These are phyloP conservation scores for Trametes sanguinea DNA, from an alignment of 768 basidiomycete species.

Conservation along the genomic window DNA sequence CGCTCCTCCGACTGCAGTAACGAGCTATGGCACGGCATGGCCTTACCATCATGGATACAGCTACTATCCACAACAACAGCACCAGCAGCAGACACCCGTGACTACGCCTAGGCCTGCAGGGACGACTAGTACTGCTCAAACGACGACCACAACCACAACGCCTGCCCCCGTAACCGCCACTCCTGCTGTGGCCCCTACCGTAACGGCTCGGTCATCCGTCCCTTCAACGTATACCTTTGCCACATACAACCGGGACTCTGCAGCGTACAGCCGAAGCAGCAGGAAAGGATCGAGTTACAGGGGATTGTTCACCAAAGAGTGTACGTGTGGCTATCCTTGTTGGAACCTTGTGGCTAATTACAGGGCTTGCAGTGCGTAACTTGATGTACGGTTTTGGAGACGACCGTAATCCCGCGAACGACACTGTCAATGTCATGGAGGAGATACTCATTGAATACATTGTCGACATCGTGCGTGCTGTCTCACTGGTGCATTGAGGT, in stretches of 20 bases:
- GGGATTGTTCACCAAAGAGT: conserved; percentile 79
- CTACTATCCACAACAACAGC: conserved; percentile 44
- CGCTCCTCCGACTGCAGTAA: conserved; percentile 63
- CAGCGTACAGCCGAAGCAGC: conserved; percentile 45
- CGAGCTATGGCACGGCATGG: conserved; percentile 65
- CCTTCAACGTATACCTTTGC: conserved; percentile 55
- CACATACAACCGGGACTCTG: conserved; percentile 51
- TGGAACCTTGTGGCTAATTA: conserved; percentile 2
- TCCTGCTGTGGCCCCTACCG: conserved; percentile 10
- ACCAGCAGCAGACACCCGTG: conserved; percentile 24
- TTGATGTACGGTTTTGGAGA: conserved; percentile 96
- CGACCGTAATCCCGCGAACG: conserved; percentile 82
- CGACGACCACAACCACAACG: conserved; percentile 33
- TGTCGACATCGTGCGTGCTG: conserved; percentile 74
- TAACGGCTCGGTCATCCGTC: conserved; percentile 25
- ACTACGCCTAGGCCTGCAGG: conserved; percentile 26
- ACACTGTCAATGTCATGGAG: conserved; percentile 91
- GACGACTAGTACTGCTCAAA: conserved; percentile 27
- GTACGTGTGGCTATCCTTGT: conserved; percentile 45
- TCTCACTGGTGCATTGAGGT: conserved; percentile 13
- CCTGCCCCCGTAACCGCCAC: conserved; percentile 23
- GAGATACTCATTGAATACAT: conserved; percentile 92
- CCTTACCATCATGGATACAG: conserved; percentile 64
- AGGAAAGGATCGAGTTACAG: conserved; percentile 70
- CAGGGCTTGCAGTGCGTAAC: conserved; percentile 57